These are phyloP conservation scores for Alternaria tenuissima DNA, from an alignment of 2,329 filamentous ascomycete species.

Conservation along the genomic window DNA sequence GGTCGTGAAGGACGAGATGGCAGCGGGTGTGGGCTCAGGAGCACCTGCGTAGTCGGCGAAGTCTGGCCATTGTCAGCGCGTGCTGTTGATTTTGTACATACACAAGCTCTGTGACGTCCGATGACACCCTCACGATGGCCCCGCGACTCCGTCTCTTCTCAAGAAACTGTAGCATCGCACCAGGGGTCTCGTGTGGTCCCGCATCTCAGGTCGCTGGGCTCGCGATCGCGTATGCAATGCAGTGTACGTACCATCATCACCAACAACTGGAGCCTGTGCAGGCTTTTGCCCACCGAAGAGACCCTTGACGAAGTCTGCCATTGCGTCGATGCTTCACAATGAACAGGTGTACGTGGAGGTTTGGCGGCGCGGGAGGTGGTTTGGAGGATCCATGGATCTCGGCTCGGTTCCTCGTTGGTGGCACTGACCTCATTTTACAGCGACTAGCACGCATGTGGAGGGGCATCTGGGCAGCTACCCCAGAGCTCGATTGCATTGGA, in stretches of 20 bases:
- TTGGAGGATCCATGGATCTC: slow-evolving; percentile 24
- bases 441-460: slow-evolving; percentile 39
- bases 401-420: slow-evolving; percentile 24
- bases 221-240: slow-evolving; percentile 15
- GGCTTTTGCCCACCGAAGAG: slow-evolving; percentile 74
- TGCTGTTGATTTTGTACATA: not conserved
- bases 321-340: slow-evolving; percentile 39
- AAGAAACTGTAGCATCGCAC: not conserved
- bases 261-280: slow-evolving; percentile 60
- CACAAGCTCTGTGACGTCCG: not conserved
- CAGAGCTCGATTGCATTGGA: not conserved
- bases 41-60: slow-evolving; percentile 92
- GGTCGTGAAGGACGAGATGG: slow-evolving; percentile 55
- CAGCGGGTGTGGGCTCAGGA: slow-evolving; percentile 68
- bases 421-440: slow-evolving; percentile 40
- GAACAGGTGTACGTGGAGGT: slow-evolving; percentile 29
- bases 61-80: slow-evolving; percentile 62
- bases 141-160: not conserved
- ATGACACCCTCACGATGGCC: not conserved
- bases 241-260: slow-evolving; percentile 69
- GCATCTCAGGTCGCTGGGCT: slow-evolving; percentile 20
- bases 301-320: slow-evolving; percentile 69
- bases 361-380: slow-evolving; percentile 26
- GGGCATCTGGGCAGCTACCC: slow-evolving; percentile 20
- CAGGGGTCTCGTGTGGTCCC: slow-evolving; percentile 7